These are phyloP conservation scores for Podaxis sp. DNA, from an alignment of 768 basidiomycete species.

Conservation along the genomic window DNA sequence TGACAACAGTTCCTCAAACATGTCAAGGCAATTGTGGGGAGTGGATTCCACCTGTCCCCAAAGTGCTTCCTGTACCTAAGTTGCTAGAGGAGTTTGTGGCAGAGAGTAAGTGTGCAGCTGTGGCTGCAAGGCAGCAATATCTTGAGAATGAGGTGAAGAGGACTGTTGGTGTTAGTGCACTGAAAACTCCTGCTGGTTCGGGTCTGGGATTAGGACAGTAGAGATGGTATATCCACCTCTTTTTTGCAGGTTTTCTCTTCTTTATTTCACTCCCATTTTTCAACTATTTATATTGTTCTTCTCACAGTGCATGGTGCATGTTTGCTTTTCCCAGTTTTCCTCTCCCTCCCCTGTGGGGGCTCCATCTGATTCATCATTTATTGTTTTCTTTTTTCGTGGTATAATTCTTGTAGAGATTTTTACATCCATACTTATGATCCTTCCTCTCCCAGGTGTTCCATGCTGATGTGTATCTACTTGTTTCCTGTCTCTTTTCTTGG, in stretches of 20 bases:
- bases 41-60: constrained; percentile 27
- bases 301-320: too few relatives aligned
- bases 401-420: too few relatives aligned
- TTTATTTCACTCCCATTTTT: too few relatives aligned
- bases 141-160: not conserved
- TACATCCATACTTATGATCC: too few relatives aligned
- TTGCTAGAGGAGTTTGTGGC: constrained; percentile 19
- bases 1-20: constrained; percentile 49
- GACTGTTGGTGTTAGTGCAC: constrained; percentile 6
- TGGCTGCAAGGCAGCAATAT: constrained; percentile 3
- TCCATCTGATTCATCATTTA: too few relatives aligned
- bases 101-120: not conserved
- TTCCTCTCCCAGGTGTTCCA: too few relatives aligned
- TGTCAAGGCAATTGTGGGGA: constrained; percentile 46
- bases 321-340: too few relatives aligned
- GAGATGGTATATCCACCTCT: not conserved
- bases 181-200: constrained; percentile 12
- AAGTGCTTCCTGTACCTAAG: constrained; percentile 21
- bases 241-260: not conserved
- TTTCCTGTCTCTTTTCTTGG: too few relatives aligned
- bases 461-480: too few relatives aligned
- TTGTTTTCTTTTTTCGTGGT: too few relatives aligned
- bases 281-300: too few relatives aligned
- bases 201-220: not conserved
- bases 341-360: too few relatives aligned